Base-by-base conservation (phyloP, 2,329 filamentous ascomycete species). In the Aspergillus alliaceus region DNA sequence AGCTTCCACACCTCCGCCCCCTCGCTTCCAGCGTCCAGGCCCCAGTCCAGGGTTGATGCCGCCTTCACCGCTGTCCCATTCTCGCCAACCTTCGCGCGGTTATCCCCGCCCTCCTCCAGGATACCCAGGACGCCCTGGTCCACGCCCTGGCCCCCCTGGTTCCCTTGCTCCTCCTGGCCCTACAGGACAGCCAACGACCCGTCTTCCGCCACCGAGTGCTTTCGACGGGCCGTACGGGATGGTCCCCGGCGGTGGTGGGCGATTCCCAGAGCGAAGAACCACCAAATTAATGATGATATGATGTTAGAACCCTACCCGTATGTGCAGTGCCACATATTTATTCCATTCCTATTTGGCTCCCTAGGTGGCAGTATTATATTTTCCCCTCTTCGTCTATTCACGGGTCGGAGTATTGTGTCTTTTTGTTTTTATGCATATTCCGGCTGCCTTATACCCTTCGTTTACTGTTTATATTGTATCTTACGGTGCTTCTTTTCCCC, bases 251-350 rank as follows among this genome's bases (percentile, higher is more conserved):
- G 63, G 69, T 22, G 67, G 72, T 20, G 69, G 75, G 47, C 75
- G 76, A 27, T 79, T 79, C 67, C 79, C 79, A 1, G 79, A 81
- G 67, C 72, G 79, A 59, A 73, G 79, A 63, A 80, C 77, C 8
- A 81, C 79, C 57, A 75, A 67, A 67, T 67, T 81, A 64, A 79
- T 79, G 76, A 80, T 79, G 74, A 72, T 74, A 72, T 79, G 71
- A 78, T 65, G 37, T 48, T 39, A 14, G 6, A 31, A n/a, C 32
- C 5, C 11, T 11, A 5, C 44, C 32, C 44, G 8, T 2, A n/a
- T 32, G 44, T 11, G 27, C 27, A 14, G 44, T 32, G 27, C 12
- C 25, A 24, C n/a, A 7, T 48, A n/a, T 22, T 32, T 22, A 34
- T 32, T 35, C 29, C 31, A 37, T 51, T 51, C 12, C 14, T 40